phyloP scores from a whole-genome alignment of 139 green algal species.

The Chlamydomonas sp. region DNA sequence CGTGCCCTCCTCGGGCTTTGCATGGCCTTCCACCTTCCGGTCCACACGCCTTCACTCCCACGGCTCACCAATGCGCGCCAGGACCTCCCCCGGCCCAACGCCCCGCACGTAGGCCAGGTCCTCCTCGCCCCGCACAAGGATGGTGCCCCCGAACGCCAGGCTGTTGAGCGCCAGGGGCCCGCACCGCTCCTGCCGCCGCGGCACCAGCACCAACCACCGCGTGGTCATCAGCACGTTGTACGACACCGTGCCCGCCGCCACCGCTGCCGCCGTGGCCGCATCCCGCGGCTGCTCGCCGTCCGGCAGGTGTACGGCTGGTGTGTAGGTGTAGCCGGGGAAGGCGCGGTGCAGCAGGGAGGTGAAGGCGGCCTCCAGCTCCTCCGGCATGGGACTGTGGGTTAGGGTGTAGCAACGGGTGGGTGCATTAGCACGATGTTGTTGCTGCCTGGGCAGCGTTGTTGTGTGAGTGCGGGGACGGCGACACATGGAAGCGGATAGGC shows the following conservation, averaged over 20 bases:
- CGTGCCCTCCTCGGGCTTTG: no score
- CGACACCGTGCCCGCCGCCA: slow-evolving; percentile 20
- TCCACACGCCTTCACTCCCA: slow-evolving; percentile 46
- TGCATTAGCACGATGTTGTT: no score
- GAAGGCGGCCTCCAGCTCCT: slow-evolving; percentile 23
- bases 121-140: slow-evolving; percentile 72
- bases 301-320: neutral
- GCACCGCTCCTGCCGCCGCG: slow-evolving; percentile 51
- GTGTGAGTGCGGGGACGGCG: no score
- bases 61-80: slow-evolving; percentile 58
- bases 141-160: slow-evolving; percentile 82
- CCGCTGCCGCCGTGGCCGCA: slow-evolving; percentile 9
- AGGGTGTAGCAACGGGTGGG: neutral
- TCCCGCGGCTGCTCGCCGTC: neutral
- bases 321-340: slow-evolving; percentile 21
- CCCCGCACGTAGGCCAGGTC: slow-evolving; percentile 65
- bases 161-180: slow-evolving; percentile 71
- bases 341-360: slow-evolving; percentile 12
- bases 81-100: slow-evolving; percentile 59
- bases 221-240: slow-evolving; percentile 36
- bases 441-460: no score
- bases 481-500: no score
- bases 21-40: no score
- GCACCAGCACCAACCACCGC: slow-evolving; percentile 52
- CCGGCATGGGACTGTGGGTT: neutral